Percentiles rank a stretch among this genome's conserved stretches.
Conservation (phyloP, 495 filamentous ascomycete genomes). For the Wilcoxina mikolae region DNA sequence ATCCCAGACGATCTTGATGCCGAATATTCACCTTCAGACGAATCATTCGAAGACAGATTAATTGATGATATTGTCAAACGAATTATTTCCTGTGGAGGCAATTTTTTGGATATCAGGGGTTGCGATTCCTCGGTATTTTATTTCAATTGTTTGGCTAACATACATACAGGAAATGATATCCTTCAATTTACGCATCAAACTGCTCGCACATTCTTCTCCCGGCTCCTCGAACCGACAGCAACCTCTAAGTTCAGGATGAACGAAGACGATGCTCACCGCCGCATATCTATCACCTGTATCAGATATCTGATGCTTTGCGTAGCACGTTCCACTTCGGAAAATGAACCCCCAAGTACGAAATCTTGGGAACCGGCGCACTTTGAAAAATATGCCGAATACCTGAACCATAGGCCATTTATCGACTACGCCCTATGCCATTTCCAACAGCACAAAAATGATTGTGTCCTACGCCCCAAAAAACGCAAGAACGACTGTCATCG, state of each 20-base stretch:
- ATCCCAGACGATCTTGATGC: neutral
- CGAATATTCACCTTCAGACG: neutral
- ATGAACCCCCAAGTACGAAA: neutral
- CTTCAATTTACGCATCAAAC: constrained; percentile 6
- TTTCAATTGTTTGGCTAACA: neutral
- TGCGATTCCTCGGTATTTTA: neutral
- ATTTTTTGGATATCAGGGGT: constrained; percentile 1
- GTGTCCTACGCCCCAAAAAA: too few species aligned
- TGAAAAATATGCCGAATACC: neutral
- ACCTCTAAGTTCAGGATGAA: neutral
- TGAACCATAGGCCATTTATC: neutral
- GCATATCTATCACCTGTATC: neutral
- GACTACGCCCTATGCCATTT: neutral
- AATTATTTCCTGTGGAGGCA: neutral
- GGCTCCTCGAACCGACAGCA: neutral
- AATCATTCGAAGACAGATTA: neutral
- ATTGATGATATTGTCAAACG: neutral
- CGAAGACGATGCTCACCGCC: neutral
- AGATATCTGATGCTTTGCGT: neutral
- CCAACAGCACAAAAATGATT: too few species aligned
- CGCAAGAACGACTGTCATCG: neutral
- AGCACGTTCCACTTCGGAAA: neutral
- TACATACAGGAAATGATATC: neutral
- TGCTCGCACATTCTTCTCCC: neutral
- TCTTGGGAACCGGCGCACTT: neutral